Evolutionary conservation across 257 asterid genomes (phyloP).

Genomic region (Dorcoceras hygrometricum): DNA sequence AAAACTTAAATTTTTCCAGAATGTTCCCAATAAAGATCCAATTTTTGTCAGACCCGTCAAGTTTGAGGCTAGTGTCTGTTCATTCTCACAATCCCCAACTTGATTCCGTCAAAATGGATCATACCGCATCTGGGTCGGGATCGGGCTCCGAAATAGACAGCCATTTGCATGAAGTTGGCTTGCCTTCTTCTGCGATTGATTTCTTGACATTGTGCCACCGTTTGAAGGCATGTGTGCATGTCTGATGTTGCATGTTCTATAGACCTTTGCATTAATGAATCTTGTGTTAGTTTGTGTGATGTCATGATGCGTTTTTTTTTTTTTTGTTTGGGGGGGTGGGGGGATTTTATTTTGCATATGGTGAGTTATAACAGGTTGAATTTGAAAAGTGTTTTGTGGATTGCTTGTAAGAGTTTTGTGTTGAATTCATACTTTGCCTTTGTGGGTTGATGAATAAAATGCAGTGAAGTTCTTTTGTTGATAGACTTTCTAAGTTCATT

Average conservation of each 20-base stretch:
- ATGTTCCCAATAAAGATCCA: conserved; percentile 40
- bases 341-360: not conserved
- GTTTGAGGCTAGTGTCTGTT: conserved; percentile 42
- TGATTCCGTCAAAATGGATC: conserved; percentile 52
- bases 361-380: not conserved
- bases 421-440: not conserved
- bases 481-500: not conserved
- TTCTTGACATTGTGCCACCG: conserved; percentile 87
- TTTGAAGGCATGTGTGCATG: conserved; percentile 52
- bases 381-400: not conserved
- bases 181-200: conserved; percentile 73
- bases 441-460: not conserved
- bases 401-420: not conserved
- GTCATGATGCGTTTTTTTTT: not conserved
- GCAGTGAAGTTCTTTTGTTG: not conserved
- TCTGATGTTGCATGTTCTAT: conserved; percentile 9
- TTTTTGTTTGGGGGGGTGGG: too few species aligned
- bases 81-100: conserved; percentile 50
- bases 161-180: conserved; percentile 33
- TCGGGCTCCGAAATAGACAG: conserved; percentile 37
- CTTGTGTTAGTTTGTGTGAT: not conserved
- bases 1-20: conserved; percentile 20
- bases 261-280: not conserved
- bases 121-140: conserved; percentile 32
- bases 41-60: conserved; percentile 31